These are phyloP conservation scores for Blastobotrys aristatus DNA, from an alignment of 1,139 yeast genomes.

Conservation along the genomic window DNA sequence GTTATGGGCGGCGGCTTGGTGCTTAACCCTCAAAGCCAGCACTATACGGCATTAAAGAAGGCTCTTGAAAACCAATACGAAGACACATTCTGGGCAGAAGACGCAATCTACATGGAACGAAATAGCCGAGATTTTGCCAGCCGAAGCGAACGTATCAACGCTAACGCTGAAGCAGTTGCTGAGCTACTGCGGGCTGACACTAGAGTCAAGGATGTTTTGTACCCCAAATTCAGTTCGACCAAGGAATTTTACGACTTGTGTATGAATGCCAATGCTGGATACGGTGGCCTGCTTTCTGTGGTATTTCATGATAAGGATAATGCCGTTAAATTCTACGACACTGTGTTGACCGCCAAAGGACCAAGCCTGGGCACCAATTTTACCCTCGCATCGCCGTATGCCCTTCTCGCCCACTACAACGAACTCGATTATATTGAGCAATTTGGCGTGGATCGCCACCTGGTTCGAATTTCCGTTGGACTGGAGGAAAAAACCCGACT, in stretches of 20 bases:
- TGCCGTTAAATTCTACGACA: conserved; percentile 72
- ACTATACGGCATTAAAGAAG: conserved; percentile 49
- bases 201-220: conserved; percentile 55
- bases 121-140: conserved; percentile 83
- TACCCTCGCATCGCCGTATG: conserved; percentile 87
- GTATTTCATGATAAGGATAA: conserved; percentile 61
- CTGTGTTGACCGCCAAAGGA: conserved; percentile 75
- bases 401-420: conserved; percentile 80
- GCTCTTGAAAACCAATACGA: conserved; percentile 54
- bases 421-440: conserved; percentile 77
- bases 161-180: conserved; percentile 56
- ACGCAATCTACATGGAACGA: conserved; percentile 85
- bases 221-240: conserved; percentile 58
- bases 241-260: conserved; percentile 65
- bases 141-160: conserved; percentile 62
- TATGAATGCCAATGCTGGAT: conserved; percentile 72
- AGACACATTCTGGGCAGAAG: conserved; percentile 87
- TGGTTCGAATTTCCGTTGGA: conserved; percentile 84
- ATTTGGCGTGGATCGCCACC: conserved; percentile 79
- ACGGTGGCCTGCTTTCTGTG: conserved; percentile 85
- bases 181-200: conserved; percentile 35
- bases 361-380: conserved; percentile 94
- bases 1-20: conserved; percentile 93
- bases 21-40: conserved; percentile 59
- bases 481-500: conserved; percentile 42